A percentile compares a stretch with the other conserved stretches of the same genome.
These are phyloP conservation scores for Candida tammaniensis DNA, from an alignment of 805 yeast genomes.

Conservation along the genomic window DNA sequence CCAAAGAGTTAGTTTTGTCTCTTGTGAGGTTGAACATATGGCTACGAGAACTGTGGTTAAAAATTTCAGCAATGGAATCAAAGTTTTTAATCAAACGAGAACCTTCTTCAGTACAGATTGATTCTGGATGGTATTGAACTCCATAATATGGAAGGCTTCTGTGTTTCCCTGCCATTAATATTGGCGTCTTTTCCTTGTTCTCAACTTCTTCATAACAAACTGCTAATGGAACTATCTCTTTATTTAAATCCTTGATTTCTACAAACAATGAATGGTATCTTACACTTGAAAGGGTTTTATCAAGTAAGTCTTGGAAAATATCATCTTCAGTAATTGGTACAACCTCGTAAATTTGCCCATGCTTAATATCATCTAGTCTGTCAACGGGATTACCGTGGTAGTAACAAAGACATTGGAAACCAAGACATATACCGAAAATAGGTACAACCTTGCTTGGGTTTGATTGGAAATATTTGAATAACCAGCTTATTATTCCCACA, in stretches of 20 bases:
- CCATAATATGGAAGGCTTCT: slow-evolving; percentile 69
- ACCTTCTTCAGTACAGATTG: slow-evolving; percentile 79
- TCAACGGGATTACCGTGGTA: slow-evolving; percentile 56
- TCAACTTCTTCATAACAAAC: slow-evolving; percentile 41
- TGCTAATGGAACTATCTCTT: slow-evolving; percentile 57
- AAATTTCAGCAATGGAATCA: slow-evolving; percentile 44
- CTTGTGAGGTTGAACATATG: background rate
- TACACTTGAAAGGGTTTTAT: slow-evolving; percentile 48
- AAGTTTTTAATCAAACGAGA: slow-evolving; percentile 58
- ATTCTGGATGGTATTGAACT: slow-evolving; percentile 97
- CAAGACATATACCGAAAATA: slow-evolving; percentile 87
- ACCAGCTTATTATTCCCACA: slow-evolving; percentile 73
- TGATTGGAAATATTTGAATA: slow-evolving; percentile 20
- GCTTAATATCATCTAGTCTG: slow-evolving; percentile 60
- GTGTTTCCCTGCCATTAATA: slow-evolving; percentile 82
- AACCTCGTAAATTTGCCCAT: slow-evolving; percentile 77
- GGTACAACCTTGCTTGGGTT: slow-evolving; percentile 42
- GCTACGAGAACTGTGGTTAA: slow-evolving; percentile 23
- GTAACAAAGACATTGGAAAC: slow-evolving; percentile 79
- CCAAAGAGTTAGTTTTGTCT: background rate
- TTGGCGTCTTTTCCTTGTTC: slow-evolving; percentile 21
- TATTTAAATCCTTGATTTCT: slow-evolving; percentile 22
- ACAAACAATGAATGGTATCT: slow-evolving; percentile 86
- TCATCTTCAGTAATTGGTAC: slow-evolving; percentile 36
- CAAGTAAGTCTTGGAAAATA: slow-evolving; percentile 6